These are phyloP conservation scores for Hemisphaericaspora xylofermentans DNA, from an alignment of 1,139 yeast genomes.

Conservation along the genomic window DNA sequence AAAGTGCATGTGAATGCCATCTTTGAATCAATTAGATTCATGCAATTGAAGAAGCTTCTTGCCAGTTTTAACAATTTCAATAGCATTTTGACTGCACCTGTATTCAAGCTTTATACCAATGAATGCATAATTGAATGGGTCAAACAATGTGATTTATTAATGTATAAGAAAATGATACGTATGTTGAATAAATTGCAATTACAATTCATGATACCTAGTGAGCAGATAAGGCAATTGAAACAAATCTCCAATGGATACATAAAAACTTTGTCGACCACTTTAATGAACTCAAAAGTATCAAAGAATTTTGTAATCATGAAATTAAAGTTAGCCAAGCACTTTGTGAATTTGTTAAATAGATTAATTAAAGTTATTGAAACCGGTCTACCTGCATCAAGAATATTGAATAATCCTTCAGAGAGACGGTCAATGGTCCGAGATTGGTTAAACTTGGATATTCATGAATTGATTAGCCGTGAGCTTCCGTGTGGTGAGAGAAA, in stretches of 20 bases:
- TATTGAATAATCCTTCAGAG: conserved; percentile 47
- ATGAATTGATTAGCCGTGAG: conserved; percentile 51
- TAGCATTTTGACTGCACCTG: conserved; percentile 63
- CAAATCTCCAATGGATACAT: conserved; percentile 44
- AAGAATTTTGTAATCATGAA: conserved; percentile 51
- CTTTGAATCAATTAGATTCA: conserved; percentile 64
- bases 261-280: conserved; percentile 36
- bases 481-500: conserved; percentile 48
- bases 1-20: conserved; percentile 61
- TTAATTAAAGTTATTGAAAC: conserved; percentile 60
- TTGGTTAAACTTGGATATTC: conserved; percentile 58
- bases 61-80: conserved; percentile 54
- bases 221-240: conserved; percentile 51
- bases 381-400: conserved; percentile 53
- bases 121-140: conserved; percentile 63
- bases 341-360: conserved; percentile 56
- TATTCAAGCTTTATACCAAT: conserved; percentile 55
- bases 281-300: conserved; percentile 46
- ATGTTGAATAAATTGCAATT: conserved; percentile 67
- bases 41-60: conserved; percentile 64
- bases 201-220: conserved; percentile 55
- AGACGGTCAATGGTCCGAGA: conserved; percentile 56
- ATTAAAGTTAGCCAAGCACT: conserved; percentile 54
- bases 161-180: conserved; percentile 61
- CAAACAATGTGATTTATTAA: conserved; percentile 58